These are phyloP conservation scores for Collybia mongolica DNA, from an alignment of 768 basidiomycete species.

Conservation along the genomic window DNA sequence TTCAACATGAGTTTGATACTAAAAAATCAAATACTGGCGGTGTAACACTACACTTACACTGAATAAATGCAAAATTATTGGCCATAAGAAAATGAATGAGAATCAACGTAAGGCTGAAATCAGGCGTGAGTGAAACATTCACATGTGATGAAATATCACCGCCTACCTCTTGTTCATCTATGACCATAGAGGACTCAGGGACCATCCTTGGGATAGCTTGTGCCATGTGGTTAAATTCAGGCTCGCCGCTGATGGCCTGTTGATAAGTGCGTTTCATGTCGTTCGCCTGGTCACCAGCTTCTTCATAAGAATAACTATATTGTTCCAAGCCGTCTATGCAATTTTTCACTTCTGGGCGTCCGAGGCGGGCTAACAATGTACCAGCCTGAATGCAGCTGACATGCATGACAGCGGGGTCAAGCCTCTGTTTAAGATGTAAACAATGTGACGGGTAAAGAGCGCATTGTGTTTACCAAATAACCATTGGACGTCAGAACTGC, in stretches of 20 bases:
- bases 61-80: no score
- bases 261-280: conserved; percentile 60
- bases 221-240: conserved; percentile 50
- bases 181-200: conserved; percentile 18
- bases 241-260: conserved; percentile 38
- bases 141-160: conserved; percentile 7
- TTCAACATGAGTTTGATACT: neutral
- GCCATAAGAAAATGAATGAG: neutral
- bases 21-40: no score
- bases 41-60: no score
- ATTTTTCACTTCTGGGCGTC: conserved; percentile 76
- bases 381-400: conserved; percentile 86
- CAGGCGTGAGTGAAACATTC: neutral
- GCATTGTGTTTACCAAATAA: conserved; percentile 62
- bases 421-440: conserved; percentile 40
- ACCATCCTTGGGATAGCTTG: conserved; percentile 33
- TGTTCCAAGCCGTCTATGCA: conserved; percentile 87
- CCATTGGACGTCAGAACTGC: conserved; percentile 85
- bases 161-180: conserved; percentile 14
- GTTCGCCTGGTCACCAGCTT: conserved; percentile 74
- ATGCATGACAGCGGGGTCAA: conserved; percentile 89
- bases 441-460: neutral
- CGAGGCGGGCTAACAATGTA: conserved; percentile 75
- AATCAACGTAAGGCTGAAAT: neutral
- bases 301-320: conserved; percentile 86